Percentiles rank a stretch among this genome's conserved stretches.
These are phyloP conservation scores for Aspergillus persii DNA, from an alignment of 2,329 filamentous ascomycete species.

Conservation along the genomic window DNA sequence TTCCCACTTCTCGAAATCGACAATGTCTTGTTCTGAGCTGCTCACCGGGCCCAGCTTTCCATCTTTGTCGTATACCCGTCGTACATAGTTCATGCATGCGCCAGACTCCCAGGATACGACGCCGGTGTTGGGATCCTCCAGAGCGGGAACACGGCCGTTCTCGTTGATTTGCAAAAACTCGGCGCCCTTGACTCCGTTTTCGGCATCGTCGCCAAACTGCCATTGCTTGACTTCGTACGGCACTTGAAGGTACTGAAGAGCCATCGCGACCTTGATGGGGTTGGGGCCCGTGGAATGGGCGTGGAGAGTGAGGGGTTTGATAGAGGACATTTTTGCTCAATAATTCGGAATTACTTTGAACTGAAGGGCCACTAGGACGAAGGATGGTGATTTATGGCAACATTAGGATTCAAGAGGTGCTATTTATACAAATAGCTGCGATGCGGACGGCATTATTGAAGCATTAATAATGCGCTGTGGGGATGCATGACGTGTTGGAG, in stretches of 20 bases:
- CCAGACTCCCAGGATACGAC: constrained; percentile 40
- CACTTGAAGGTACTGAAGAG: constrained; percentile 40
- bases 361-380: no score
- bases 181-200: constrained; percentile 31
- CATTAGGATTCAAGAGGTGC: not conserved
- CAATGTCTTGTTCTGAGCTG: constrained; percentile 33
- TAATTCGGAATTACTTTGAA: not conserved
- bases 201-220: constrained; percentile 40
- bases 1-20: constrained; percentile 49
- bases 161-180: constrained; percentile 43
- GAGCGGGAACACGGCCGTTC: constrained; percentile 43
- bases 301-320: constrained; percentile 39
- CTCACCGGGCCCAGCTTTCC: constrained; percentile 38
- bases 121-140: constrained; percentile 41
- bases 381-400: no score
- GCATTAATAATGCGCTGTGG: not conserved
- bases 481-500: not conserved
- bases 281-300: constrained; percentile 44
- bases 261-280: constrained; percentile 45
- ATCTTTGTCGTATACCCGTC: constrained; percentile 43
- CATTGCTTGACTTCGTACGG: constrained; percentile 44
- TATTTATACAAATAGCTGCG: not conserved
- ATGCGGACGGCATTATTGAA: not conserved
- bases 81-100: constrained; percentile 40
- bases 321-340: not conserved